Percentiles rank a stretch among this genome's conserved stretches.
These are phyloP conservation scores for Schizochytrium sp. DNA, from an alignment of 108 stramenopile species.

Conservation along the genomic window DNA sequence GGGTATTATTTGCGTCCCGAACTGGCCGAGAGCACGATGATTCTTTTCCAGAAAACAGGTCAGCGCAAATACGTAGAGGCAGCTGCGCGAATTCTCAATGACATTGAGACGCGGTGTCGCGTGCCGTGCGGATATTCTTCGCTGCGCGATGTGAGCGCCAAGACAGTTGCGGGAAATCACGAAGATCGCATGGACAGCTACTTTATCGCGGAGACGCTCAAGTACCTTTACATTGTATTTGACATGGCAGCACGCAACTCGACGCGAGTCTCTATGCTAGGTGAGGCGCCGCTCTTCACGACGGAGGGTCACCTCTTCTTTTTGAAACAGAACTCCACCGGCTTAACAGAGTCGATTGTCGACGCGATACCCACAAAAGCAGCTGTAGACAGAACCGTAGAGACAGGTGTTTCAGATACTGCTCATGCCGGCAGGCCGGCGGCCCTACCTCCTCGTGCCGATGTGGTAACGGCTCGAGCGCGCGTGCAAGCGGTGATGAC, in stretches of 20 bases:
- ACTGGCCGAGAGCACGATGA: constrained; percentile 34
- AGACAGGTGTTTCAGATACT: too few species aligned
- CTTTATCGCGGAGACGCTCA: constrained; percentile 47
- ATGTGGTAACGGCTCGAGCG: too few species aligned
- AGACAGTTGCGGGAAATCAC: neutral
- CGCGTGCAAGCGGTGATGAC: neutral
- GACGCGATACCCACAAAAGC: too few species aligned
- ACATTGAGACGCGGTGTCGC: constrained; percentile 22
- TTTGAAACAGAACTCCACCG: neutral
- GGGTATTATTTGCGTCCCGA: constrained; percentile 47
- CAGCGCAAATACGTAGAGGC: constrained; percentile 24
- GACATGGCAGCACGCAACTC: constrained; percentile 23
- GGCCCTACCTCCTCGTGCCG: too few species aligned
- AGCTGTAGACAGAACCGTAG: too few species aligned
- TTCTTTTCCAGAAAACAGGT: constrained; percentile 29
- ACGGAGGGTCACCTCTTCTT: neutral
- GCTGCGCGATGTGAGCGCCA: constrained; percentile 23
- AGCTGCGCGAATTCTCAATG: constrained; percentile 18
- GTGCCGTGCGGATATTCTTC: constrained; percentile 43
- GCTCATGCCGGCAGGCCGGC: too few species aligned
- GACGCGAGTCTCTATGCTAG: neutral
- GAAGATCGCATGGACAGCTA: constrained; percentile 50
- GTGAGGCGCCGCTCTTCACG: neutral
- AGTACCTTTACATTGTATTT: constrained; percentile 48
- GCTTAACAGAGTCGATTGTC: too few species aligned